Percentiles rank a stretch among this genome's conserved stretches.
These are phyloP conservation scores for Endocalyx cinctus DNA, from an alignment of 2,329 filamentous ascomycete species.

Conservation along the genomic window DNA sequence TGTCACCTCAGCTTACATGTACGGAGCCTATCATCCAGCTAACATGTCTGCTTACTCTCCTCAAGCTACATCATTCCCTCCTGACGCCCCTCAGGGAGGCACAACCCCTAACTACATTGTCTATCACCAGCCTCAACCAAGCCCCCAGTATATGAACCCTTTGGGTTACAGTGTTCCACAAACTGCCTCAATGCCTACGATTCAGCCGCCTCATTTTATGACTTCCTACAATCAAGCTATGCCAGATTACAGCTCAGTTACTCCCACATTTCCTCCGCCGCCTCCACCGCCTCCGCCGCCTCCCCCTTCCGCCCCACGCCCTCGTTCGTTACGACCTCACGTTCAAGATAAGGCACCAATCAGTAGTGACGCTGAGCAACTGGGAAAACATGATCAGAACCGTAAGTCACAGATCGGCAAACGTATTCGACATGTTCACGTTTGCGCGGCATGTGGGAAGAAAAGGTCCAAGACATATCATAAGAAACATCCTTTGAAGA, in stretches of 20 bases:
- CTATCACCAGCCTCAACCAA: conserved; percentile 4
- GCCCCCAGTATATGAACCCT: conserved; percentile 5
- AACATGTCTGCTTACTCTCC: conserved; percentile 1
- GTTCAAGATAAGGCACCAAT: not conserved
- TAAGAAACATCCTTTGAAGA: conserved; percentile 17
- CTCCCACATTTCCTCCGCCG: conserved; percentile 5
- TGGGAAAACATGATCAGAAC: not conserved
- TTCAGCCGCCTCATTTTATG: conserved; percentile 3
- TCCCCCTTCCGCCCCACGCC: not conserved
- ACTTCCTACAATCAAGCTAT: not conserved
- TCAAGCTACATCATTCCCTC: not conserved
- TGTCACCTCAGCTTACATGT: not conserved
- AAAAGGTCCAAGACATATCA: conserved; percentile 19
- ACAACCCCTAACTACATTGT: not conserved
- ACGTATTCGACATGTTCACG: conserved; percentile 18
- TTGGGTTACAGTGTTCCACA: conserved; percentile 5
- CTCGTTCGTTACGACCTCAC: not conserved
- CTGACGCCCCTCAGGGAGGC: not conserved
- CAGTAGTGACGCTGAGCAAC: not conserved
- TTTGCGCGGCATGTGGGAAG: conserved; percentile 21
- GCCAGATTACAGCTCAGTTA: too few species aligned
- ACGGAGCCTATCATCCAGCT: conserved; percentile 1
- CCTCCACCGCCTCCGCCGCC: conserved; percentile 7
- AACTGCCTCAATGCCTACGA: conserved; percentile 7
- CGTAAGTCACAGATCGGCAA: conserved; percentile 10